Conservation (phyloP, 202 grass and related monocot genomes). For the Brachypodium distachyon region DNA sequence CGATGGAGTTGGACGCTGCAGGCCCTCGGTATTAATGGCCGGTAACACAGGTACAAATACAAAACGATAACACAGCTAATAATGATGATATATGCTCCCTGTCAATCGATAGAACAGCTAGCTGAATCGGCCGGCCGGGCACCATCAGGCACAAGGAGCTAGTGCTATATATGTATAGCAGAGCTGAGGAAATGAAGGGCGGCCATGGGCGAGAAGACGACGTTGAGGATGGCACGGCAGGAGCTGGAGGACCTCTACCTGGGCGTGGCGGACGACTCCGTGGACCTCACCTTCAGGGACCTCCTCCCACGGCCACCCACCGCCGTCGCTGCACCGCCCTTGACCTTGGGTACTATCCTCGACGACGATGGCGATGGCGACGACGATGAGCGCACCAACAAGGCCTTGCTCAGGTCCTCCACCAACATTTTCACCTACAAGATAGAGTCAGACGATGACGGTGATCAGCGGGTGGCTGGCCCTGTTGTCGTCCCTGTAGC, state of each 20-base stretch:
- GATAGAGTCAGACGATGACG: not conserved
- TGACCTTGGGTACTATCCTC: not conserved
- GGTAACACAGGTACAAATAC: too few relatives aligned
- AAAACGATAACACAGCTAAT: too few relatives aligned
- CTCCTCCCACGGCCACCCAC: not conserved
- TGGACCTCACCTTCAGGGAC: constrained; percentile 65
- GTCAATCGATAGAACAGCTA: too few relatives aligned
- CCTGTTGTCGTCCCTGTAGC: too few relatives aligned
- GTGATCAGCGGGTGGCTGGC: not conserved
- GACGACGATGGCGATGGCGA: not conserved
- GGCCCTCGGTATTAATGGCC: too few relatives aligned
- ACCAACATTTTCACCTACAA: constrained; percentile 41
- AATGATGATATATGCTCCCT: too few relatives aligned
- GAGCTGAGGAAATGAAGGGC: too few relatives aligned
- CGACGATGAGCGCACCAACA: not conserved
- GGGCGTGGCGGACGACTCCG: constrained; percentile 51
- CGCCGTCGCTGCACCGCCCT: not conserved
- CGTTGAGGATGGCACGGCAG: constrained; percentile 34
- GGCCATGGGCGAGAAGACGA: constrained; percentile 38
- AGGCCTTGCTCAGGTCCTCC: constrained; percentile 4
- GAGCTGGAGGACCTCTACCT: constrained; percentile 63
- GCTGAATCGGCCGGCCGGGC: too few relatives aligned
- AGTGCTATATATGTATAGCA: too few relatives aligned
- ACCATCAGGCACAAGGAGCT: too few relatives aligned
- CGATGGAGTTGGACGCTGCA: too few relatives aligned